A percentile compares a stretch with the other conserved stretches of the same genome.
Conservation (phyloP, 2,329 filamentous ascomycete species). For the Torrubiella hemipterigena region DNA sequence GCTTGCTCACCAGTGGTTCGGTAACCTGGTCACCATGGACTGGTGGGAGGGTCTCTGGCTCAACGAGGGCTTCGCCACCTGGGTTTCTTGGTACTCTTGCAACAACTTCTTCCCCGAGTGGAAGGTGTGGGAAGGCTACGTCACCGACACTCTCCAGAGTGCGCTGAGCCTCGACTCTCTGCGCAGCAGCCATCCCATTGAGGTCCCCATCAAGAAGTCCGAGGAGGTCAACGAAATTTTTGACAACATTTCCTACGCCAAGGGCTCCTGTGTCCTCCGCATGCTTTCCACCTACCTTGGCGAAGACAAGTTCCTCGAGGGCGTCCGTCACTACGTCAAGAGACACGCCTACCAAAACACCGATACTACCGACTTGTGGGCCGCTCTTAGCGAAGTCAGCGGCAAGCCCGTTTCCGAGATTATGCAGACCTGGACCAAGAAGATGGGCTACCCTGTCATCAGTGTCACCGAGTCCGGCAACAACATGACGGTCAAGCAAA, state of each 20-base stretch:
- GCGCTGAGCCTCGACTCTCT: slow-evolving; percentile 82
- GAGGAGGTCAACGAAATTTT: slow-evolving; percentile 98
- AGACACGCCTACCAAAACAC: slow-evolving; percentile 97
- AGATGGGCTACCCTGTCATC: slow-evolving; percentile 85
- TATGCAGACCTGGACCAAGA: slow-evolving; percentile 95
- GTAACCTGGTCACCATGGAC: slow-evolving; percentile 95
- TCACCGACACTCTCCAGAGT: slow-evolving; percentile 82
- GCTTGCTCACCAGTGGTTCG: slow-evolving; percentile 95
- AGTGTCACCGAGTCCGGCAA: slow-evolving; percentile 60
- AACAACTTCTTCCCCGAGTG: slow-evolving; percentile 94
- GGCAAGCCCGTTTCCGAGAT: slow-evolving; percentile 82
- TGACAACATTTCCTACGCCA: slow-evolving; percentile 94
- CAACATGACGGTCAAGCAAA: slow-evolving; percentile 81
- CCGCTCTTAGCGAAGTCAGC: slow-evolving; percentile 73
- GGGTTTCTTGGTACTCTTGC: slow-evolving; percentile 57
- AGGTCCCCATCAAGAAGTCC: slow-evolving; percentile 88
- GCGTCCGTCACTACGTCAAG: slow-evolving; percentile 80
- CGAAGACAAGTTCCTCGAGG: slow-evolving; percentile 86
- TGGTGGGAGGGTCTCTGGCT: slow-evolving; percentile 98
- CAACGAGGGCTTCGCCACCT: slow-evolving; percentile 74
- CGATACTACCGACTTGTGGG: slow-evolving; percentile 81
- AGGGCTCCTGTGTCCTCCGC: slow-evolving; percentile 91
- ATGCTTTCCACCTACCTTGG: slow-evolving; percentile 98
- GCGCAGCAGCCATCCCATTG: slow-evolving; percentile 89
- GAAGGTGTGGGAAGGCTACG: slow-evolving; percentile 96